Percentiles rank a stretch among this genome's conserved stretches.
Conservation (phyloP, 2,329 filamentous ascomycete species). For the Emmonsiellopsis sp. region DNA sequence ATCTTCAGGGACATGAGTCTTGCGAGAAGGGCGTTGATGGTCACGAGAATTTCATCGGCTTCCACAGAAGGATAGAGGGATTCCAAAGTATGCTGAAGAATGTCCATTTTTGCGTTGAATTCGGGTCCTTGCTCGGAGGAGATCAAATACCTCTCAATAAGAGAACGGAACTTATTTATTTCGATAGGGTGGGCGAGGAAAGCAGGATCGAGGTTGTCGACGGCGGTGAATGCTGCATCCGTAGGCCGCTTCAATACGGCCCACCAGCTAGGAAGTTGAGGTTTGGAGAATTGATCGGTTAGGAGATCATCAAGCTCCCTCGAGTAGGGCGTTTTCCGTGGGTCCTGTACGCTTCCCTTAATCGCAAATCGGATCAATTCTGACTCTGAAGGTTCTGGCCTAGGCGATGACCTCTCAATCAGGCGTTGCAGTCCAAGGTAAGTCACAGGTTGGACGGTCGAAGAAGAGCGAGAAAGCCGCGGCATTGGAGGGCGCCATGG, state of each 20-base stretch:
- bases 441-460: not conserved
- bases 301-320: conserved; percentile 11
- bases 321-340: conserved; percentile 2
- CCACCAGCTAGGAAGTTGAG: not conserved
- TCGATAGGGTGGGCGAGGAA: not conserved
- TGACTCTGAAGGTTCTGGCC: conserved; percentile 16
- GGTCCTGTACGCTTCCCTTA: conserved; percentile 13
- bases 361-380: conserved; percentile 25
- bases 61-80: conserved; percentile 17
- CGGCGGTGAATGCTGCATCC: not conserved
- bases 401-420: not conserved
- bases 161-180: not conserved
- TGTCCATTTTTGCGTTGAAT: not conserved
- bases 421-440: not conserved
- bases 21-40: conserved; percentile 21
- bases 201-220: not conserved
- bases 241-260: not conserved
- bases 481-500: not conserved
- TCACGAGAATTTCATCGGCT: conserved; percentile 22
- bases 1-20: conserved; percentile 17
- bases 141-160: not conserved
- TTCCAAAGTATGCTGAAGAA: conserved; percentile 15
- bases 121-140: not conserved
- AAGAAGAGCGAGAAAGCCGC: not conserved
- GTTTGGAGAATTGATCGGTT: conserved; percentile 12